Percentiles rank a stretch among this genome's conserved stretches.
Evolutionary conservation across 1,284 basidiomycete genomes (phyloP).

Genomic region (Apiotrichum gracile): DNA sequence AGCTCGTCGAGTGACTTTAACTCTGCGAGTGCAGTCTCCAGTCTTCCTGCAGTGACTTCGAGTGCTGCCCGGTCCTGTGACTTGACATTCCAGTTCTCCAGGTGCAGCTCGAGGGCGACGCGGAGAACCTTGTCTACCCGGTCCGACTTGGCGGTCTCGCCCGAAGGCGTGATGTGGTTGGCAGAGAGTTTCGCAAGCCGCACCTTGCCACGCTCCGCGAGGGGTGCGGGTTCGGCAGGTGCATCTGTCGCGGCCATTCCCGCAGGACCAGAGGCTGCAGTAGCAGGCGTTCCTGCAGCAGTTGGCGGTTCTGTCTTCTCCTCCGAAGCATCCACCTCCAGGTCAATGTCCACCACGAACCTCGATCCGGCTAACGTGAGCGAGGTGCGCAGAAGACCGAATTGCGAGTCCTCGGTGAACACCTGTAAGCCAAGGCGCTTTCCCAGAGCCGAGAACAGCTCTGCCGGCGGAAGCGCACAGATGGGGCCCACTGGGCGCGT

Average conservation of each 20-base stretch:
- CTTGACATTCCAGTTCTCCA: conserved; percentile 26
- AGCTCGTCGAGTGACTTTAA: conserved; percentile 35
- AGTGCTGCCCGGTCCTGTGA: conserved; percentile 12
- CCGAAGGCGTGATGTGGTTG: conserved; percentile 30
- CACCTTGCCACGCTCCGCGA: conserved; percentile 15
- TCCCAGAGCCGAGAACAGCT: conserved; percentile 30
- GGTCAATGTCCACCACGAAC: conserved; percentile 42
- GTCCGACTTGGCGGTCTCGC: conserved; percentile 26
- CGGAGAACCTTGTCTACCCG: conserved; percentile 22
- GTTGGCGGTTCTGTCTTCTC: conserved; percentile 18
- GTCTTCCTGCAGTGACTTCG: conserved; percentile 8
- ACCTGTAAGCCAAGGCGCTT: conserved; percentile 28
- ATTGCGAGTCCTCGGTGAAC: conserved; percentile 42
- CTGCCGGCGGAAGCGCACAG: conserved; percentile 18
- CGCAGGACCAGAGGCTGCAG: background rate
- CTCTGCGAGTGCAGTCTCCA: conserved; percentile 29
- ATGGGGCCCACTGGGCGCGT: conserved; percentile 16
- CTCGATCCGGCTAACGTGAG: conserved; percentile 37
- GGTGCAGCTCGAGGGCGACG: conserved; percentile 23
- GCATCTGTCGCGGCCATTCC: no score
- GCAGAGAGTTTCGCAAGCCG: conserved; percentile 31
- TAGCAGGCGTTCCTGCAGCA: background rate
- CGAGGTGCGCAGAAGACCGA: conserved; percentile 34
- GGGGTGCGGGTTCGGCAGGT: background rate
- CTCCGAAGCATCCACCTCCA: conserved; percentile 31